Evolutionary conservation across 73 alveolate genomes (phyloP).

Genomic region (Paramecium biaurelia): DNA sequence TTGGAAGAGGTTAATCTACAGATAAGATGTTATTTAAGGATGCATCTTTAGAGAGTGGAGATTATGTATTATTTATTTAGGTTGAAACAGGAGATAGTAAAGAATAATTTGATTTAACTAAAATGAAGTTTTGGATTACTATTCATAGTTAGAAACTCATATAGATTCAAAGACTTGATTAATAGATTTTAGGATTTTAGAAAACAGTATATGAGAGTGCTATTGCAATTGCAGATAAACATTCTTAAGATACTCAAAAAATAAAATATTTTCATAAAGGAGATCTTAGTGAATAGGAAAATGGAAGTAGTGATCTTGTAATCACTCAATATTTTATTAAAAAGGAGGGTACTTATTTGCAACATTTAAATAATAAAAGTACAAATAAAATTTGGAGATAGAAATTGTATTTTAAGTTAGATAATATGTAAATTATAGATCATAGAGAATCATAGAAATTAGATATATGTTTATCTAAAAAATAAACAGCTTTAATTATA

Average conservation of each 20-base stretch:
- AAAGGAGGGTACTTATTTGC: constrained; percentile 32
- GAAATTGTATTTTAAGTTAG: background rate
- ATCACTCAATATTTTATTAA: background rate
- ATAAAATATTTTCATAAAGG: constrained; percentile 17
- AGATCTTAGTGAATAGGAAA: constrained; percentile 42
- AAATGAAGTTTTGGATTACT: constrained; percentile 4
- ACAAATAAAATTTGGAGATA: constrained; percentile 15
- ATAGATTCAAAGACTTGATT: background rate
- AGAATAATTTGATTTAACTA: background rate
- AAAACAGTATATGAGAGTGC: constrained; percentile 35
- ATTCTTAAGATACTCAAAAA: background rate
- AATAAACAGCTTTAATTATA: background rate
- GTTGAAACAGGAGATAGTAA: constrained; percentile 40
- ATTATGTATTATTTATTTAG: background rate
- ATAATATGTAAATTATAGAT: background rate
- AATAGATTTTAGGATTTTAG: background rate
- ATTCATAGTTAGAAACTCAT: background rate
- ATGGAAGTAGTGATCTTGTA: constrained; percentile 40
- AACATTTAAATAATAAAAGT: constrained; percentile 5
- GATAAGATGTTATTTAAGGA: background rate
- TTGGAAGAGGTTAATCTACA: constrained; percentile 35
- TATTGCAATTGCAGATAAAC: background rate
- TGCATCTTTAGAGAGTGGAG: constrained; percentile 22
- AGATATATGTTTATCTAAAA: background rate
- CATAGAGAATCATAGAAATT: background rate